Base-by-base conservation (phyloP, 176 grass and related monocot genomes). In the Oryza coarctata region DNA sequence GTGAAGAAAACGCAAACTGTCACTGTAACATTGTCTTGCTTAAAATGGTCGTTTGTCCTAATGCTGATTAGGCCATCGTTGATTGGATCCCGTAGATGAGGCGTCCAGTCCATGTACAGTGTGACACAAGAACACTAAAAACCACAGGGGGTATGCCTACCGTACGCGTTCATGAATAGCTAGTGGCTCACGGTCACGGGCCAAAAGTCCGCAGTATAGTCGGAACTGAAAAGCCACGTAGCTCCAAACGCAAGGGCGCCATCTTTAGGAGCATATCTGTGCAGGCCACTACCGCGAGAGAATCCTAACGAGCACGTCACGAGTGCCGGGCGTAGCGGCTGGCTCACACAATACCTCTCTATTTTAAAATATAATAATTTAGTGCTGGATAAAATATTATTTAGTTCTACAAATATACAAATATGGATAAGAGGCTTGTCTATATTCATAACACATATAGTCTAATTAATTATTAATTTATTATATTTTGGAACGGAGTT, bases 171-270 rank as follows among this genome's bases (percentile, higher is more conserved):
- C 8, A 40, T 13, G 40, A 43, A 52, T 30, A 44, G 9, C 9
- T 25, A 23, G 55, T 60, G 55, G 55, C n/a, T 60, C n/a, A 60
- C 55, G 55, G 55, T 81, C 78, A 79, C 84, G 88, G 84, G 49
- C 88, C 84, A 90, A 74, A 28, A 31, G 7, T 0, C 4, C 57
- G 10, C 82, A n/a, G 22, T 33, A 52, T 35, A 26, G 36, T 43
- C 3, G 81, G 9, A 17, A 63, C 44, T 47, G 18, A 20, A 55
- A 36, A 69, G 29, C 70, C 71, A 76, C 39, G 63, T 63, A 89
- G 77, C 26, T 76, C 82, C 87, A 85, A 89, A 77, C 15, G 60
- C 83, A 14, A 41, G 68, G 76, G 70, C 12, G 38, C 75, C 10
- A 60, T 73, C 30, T 1, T 1, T 31, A 61, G 9, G 65, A 70